These are phyloP conservation scores for Dianthus caryophyllus DNA, from an alignment of 148 eudicot species.

Conservation along the genomic window DNA sequence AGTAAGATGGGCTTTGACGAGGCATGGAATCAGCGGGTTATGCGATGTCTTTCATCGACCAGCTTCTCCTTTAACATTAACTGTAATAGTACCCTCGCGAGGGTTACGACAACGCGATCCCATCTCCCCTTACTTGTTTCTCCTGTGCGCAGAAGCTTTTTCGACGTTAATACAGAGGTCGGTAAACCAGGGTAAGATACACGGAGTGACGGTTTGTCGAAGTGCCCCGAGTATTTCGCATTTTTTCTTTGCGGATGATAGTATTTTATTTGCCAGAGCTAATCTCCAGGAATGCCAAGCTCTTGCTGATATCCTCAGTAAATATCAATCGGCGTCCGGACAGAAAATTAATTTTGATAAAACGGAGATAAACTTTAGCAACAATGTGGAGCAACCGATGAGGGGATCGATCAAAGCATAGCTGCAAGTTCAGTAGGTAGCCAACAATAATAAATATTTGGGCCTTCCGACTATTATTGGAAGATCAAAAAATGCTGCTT, in stretches of 20 bases:
- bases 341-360: not conserved
- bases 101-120: not conserved
- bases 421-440: too few species aligned
- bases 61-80: not conserved
- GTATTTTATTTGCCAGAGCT: not conserved
- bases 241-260: not conserved
- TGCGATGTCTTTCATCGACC: not conserved
- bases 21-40: not conserved
- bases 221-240: too few species aligned
- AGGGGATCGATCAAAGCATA: not conserved
- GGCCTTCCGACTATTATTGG: too few species aligned
- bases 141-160: not conserved
- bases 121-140: not conserved
- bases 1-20: not conserved
- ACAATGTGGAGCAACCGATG: not conserved
- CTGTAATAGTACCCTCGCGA: not conserved
- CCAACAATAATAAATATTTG: too few species aligned
- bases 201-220: too few species aligned
- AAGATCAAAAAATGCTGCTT: too few species aligned
- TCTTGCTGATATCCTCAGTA: not conserved
- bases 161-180: not conserved
- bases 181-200: too few species aligned
- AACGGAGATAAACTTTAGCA: not conserved
- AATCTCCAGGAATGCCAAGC: not conserved
- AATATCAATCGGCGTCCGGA: not conserved